phyloP scores from a whole-genome alignment of 2,329 filamentous ascomycete genomes.

The Colletotrichum musae region DNA sequence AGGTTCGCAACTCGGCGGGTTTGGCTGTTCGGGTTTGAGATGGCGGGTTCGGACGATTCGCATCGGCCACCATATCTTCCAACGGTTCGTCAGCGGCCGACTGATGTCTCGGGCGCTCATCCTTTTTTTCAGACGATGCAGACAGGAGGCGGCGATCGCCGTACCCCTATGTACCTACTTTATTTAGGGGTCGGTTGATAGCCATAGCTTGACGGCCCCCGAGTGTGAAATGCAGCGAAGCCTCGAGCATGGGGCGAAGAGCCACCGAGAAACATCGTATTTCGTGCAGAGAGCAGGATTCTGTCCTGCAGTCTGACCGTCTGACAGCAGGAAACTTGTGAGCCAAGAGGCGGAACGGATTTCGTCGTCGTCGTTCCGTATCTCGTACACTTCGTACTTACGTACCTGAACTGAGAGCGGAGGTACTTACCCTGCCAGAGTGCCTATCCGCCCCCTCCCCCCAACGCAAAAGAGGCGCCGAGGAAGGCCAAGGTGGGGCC shows the following conservation, averaged over 20 bases:
- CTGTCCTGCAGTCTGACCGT: neutral
- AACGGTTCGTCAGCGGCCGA: conserved; percentile 20
- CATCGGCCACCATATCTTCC: neutral
- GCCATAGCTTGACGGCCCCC: neutral
- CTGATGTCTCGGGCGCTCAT: conserved; percentile 22
- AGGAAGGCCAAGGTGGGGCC: conserved; percentile 29
- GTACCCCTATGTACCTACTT: neutral
- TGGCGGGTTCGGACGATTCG: conserved; percentile 24
- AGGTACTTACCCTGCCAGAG: neutral
- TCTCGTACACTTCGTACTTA: neutral
- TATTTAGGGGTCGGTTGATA: conserved; percentile 4
- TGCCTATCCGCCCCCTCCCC: neutral
- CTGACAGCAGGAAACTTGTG: neutral
- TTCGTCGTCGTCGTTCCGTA: neutral
- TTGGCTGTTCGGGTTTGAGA: conserved; percentile 8
- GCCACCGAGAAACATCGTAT: neutral
- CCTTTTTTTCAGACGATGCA: conserved; percentile 21
- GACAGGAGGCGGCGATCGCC: conserved; percentile 17
- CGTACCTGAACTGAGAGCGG: neutral
- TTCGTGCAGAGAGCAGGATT: too few species aligned
- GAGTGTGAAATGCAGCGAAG: neutral
- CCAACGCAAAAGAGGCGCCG: conserved; percentile 1
- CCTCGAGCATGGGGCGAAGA: neutral
- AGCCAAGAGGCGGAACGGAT: conserved; percentile 30
- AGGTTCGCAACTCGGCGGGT: neutral